Conservation (phyloP, 352 stramenopile genomes). For the Pythium apleroticum region DNA sequence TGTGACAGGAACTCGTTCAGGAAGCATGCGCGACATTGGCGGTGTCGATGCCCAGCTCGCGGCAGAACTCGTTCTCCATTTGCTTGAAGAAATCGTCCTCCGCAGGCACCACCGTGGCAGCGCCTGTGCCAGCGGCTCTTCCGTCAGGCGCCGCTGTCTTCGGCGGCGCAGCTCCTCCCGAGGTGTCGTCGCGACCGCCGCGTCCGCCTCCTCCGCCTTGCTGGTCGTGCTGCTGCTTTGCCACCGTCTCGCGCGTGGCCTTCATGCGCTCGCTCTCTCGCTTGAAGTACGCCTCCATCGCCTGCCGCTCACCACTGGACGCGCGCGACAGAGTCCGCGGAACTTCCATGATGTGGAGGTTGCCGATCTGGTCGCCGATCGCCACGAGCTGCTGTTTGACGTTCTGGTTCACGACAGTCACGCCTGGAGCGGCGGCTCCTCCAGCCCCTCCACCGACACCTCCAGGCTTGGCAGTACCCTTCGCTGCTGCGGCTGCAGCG, state of each 20-base stretch:
- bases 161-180: conserved; percentile 14
- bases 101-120: background rate
- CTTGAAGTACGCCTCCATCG: conserved; percentile 91
- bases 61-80: conserved; percentile 78
- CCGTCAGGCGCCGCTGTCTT: conserved; percentile 22
- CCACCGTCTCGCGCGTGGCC: conserved; percentile 29
- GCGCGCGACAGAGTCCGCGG: conserved; percentile 85
- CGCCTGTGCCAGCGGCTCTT: background rate
- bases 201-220: conserved; percentile 4
- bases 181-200: conserved; percentile 12
- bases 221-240: conserved; percentile 19
- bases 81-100: conserved; percentile 79
- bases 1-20: conserved; percentile 2
- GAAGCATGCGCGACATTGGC: conserved; percentile 7
- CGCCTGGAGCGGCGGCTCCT: background rate
- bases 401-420: conserved; percentile 25
- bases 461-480: background rate
- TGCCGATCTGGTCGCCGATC: conserved; percentile 90
- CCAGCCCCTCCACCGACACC: background rate
- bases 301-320: conserved; percentile 68
- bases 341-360: conserved; percentile 93
- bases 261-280: conserved; percentile 83
- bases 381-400: conserved; percentile 90
- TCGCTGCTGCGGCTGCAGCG: background rate
- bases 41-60: conserved; percentile 61